Conservation (phyloP, 208 protist genomes). For the Strigomonas galati region DNA sequence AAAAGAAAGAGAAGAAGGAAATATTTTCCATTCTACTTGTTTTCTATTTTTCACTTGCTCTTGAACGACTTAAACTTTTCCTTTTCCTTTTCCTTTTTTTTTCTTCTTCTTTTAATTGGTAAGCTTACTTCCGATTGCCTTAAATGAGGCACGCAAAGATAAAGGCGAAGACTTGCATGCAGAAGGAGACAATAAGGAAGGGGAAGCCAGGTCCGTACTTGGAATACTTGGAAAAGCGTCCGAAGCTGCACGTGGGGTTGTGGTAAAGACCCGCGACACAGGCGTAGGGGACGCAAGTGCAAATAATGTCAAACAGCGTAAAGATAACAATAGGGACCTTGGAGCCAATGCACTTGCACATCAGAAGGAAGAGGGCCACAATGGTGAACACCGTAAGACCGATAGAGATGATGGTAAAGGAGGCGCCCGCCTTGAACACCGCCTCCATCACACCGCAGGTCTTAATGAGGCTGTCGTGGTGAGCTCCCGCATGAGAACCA, state of each 20-base stretch:
- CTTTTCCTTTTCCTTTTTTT: constrained; percentile 1
- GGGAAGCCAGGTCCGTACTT: constrained; percentile 26
- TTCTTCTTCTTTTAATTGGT: not conserved
- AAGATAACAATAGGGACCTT: constrained; percentile 28
- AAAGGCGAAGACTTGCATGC: constrained; percentile 26
- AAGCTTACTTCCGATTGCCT: not conserved
- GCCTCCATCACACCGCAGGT: constrained; percentile 32
- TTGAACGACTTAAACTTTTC: no score
- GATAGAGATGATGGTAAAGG: constrained; percentile 32
- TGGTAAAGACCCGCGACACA: constrained; percentile 29
- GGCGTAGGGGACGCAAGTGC: constrained; percentile 23
- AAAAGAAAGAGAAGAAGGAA: constrained; percentile 8
- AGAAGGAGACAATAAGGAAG: constrained; percentile 28
- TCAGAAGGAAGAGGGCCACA: constrained; percentile 6
- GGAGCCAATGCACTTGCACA: constrained; percentile 25
- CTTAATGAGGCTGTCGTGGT: constrained; percentile 28
- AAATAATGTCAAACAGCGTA: constrained; percentile 23
- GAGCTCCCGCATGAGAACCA: constrained; percentile 18
- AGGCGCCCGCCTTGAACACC: constrained; percentile 26
- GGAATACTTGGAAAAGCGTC: constrained; percentile 19
- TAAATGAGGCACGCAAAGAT: constrained; percentile 26
- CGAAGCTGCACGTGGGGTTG: constrained; percentile 27
- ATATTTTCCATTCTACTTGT: constrained; percentile 1
- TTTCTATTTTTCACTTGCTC: constrained; percentile 11
- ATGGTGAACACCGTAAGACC: constrained; percentile 11